Base-by-base conservation (phyloP, 225 moss, liverwort and hornwort species). In the Marchantia polymorpha region DNA sequence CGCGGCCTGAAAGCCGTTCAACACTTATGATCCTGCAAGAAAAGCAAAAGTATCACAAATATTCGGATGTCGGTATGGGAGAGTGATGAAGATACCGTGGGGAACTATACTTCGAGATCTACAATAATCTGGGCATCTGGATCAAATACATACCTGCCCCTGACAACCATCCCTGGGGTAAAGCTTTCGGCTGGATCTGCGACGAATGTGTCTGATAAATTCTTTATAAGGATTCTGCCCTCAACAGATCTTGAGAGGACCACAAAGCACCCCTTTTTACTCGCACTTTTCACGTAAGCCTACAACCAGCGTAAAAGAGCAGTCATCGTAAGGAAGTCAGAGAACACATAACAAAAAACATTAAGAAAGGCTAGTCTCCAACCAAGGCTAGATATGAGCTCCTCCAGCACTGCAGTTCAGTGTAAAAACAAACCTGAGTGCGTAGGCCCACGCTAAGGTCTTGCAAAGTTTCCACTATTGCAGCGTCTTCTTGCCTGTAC, bases 211-310 rank as follows among this genome's bases (percentile, higher is more conserved):
- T 92, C 86, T n/a, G 95, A 87, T 66, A 99, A 61, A 75, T 99
- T 89, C 70, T 89, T 90, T 29, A 92, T 80, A 29, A 95, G 83
- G 73, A 99, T 86, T 83, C 92, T 93, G 49, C 92, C 95, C 83
- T 95, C 99, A 71, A 99, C 80, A 78, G 86, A 83, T 75, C 89
- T 89, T 74, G 95, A 90, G 65, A 99, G 79, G 25, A 89, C 84
- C 67, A 99, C 88, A 83, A 95, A 95, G 86, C 95, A 95, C 10
- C 95, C 99, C 84, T 90, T 94, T 49, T 85, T 84, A 10, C 89
- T 84, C 59, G 86, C 78, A 47, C 72, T 83, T 86, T 95, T 99
- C 19, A 99, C 92, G 74, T 90, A 99, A 10, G 90, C 97, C 94
- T 99, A 77, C 60, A 84, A 13, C 56, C 72, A 69, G 26, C 77